A percentile compares a stretch with the other conserved stretches of the same genome.
Evolutionary conservation across 768 basidiomycete species (phyloP).

Genomic region (Tulasnella sp.): DNA sequence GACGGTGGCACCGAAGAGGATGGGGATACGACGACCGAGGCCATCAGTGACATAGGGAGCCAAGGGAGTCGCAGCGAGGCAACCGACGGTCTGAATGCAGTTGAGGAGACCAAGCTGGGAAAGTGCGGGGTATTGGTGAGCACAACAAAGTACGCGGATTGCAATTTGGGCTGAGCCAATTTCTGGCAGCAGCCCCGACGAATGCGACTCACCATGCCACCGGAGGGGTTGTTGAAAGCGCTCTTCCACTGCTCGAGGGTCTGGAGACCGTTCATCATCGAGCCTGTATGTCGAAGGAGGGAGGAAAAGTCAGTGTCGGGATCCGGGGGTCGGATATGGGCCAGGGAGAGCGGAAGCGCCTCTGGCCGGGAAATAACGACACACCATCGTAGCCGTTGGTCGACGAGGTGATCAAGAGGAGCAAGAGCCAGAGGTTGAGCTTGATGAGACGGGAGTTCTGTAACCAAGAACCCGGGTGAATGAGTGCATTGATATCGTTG

Average conservation of each 20-base stretch:
- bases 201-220: conserved; percentile 23
- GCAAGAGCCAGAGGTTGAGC: conserved; percentile 20
- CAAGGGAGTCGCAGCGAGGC: conserved; percentile 48
- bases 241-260: conserved; percentile 48
- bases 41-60: conserved; percentile 47
- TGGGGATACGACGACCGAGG: conserved; percentile 52
- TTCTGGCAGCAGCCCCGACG: not conserved
- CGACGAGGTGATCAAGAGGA: conserved; percentile 25
- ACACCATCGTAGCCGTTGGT: conserved; percentile 26
- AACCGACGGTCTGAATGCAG: conserved; percentile 70
- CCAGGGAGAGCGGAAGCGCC: not conserved
- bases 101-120: conserved; percentile 52
- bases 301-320: not conserved
- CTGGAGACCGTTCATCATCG: conserved; percentile 46
- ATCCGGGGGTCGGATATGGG: not conserved
- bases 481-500: conserved; percentile 27
- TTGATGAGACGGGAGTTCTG: conserved; percentile 18
- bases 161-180: not conserved
- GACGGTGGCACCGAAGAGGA: conserved; percentile 58
- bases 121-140: not conserved
- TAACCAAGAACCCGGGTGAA: conserved; percentile 17
- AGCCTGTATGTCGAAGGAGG: not conserved
- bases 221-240: conserved; percentile 49
- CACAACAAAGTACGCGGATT: not conserved
- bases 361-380: not conserved